Base-by-base conservation (phyloP, 805 yeast genomes). In the Candida berthetii region DNA sequence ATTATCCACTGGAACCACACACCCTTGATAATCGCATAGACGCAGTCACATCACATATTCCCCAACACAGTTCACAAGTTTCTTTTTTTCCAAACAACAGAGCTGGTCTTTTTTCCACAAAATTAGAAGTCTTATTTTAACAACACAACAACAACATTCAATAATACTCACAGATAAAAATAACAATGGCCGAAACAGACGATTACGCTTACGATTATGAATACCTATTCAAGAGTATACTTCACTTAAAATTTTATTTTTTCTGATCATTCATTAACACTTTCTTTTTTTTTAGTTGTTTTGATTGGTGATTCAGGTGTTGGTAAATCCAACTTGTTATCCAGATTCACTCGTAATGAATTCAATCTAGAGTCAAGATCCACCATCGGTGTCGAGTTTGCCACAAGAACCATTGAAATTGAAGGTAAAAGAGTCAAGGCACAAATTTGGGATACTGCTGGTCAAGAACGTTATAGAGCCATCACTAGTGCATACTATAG, bases 391-490 rank as follows among this genome's bases (percentile, higher is more conserved):
- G 99, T 93, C 39, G 99, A 93, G 65, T 91, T 91, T 69, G 98
- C 98, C 35, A 93, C 98, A 18, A 77, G 97, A 62, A 90, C 97
- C 3, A 80, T 93, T 42, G 91, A 85, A 55, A 81, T 85, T 47
- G 91, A 85, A 50, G 89, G 88, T 35, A 85, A 84, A 57, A 69
- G 87, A 60, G 83, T 86, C 52, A 87, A 86, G 62, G 91, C 95
- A 4, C 95, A 88, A 65, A 83, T 89, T 53, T 91, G 99, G 99
- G 99, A 91, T 65, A 91, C 99, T 31, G 99, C 99, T 2, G 99
- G 99, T 47, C 99, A 91, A 70, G 99, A 91, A 66, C 80, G 99
- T 64, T 91, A 93, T 71, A 80, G 99, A 55, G 98, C 99, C 36
- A 91, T 91, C 63, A 93, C 99, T 27, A 82, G 93, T 43, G 98